These are phyloP conservation scores for Wickerhamiella infanticola DNA, from an alignment of 1,139 yeast species.

Conservation along the genomic window DNA sequence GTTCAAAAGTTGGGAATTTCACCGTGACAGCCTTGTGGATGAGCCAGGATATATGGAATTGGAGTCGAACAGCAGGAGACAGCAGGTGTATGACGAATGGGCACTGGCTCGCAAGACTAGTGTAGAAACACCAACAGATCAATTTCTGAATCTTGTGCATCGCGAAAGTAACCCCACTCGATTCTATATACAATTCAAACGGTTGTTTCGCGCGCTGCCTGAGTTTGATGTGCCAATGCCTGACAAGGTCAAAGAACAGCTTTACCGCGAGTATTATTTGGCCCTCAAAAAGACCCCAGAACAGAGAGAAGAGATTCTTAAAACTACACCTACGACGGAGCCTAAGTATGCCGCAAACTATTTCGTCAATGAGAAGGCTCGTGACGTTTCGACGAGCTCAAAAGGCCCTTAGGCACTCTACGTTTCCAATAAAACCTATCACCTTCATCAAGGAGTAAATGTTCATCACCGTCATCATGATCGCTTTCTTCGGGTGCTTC, in stretches of 20 bases:
- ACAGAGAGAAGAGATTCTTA: not conserved
- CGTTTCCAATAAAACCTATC: slow-evolving; percentile 12
- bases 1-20: slow-evolving; percentile 33
- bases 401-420: slow-evolving; percentile 4
- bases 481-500: slow-evolving; percentile 17
- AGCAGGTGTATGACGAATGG: slow-evolving; percentile 10
- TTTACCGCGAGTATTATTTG: slow-evolving; percentile 24
- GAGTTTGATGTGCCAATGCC: slow-evolving; percentile 22
- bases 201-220: slow-evolving; percentile 23
- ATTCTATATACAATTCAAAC: slow-evolving; percentile 33
- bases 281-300: slow-evolving; percentile 1
- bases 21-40: slow-evolving; percentile 26
- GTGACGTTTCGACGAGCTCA: not conserved
- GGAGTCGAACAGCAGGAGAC: slow-evolving; percentile 25
- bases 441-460: slow-evolving; percentile 5
- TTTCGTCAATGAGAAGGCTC: not conserved
- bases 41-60: slow-evolving; percentile 28
- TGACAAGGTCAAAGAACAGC: slow-evolving; percentile 28
- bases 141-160: slow-evolving; percentile 25
- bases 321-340: not conserved
- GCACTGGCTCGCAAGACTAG: not conserved
- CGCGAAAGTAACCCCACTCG: slow-evolving; percentile 19
- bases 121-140: slow-evolving; percentile 10
- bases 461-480: slow-evolving; percentile 14
- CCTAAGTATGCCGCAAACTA: not conserved